A percentile compares a stretch with the other conserved stretches of the same genome.
Evolutionary conservation across 768 basidiomycete species (phyloP).

Genomic region (Mycena latifolia): DNA sequence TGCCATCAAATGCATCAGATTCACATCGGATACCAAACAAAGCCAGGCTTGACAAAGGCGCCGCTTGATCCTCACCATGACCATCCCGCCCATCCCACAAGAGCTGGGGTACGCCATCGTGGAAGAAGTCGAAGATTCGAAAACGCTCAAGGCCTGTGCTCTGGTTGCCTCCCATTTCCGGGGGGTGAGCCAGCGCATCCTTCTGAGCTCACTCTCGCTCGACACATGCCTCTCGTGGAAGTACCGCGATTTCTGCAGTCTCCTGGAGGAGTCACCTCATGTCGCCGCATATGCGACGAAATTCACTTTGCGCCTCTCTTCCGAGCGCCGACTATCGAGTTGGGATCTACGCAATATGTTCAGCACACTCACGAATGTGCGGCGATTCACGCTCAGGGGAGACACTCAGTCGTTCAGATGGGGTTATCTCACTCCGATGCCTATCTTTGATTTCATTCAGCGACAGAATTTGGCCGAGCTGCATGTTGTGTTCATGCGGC

Average conservation of each 20-base stretch:
- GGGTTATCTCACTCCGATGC: background rate
- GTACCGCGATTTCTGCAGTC: background rate
- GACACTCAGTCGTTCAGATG: background rate
- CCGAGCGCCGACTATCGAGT: background rate
- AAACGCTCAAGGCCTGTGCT: background rate
- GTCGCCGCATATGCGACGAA: background rate
- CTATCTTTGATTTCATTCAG: background rate
- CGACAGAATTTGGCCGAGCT: background rate
- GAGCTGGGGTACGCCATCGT: too few relatives aligned
- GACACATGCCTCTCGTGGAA: background rate
- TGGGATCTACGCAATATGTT: background rate
- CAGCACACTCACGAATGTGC: background rate
- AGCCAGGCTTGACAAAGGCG: too few relatives aligned
- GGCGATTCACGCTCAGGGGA: background rate
- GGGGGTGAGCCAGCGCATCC: background rate
- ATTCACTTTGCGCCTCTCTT: background rate
- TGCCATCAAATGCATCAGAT: too few relatives aligned
- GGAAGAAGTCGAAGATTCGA: background rate
- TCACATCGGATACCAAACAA: too few relatives aligned
- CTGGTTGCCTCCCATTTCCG: background rate
- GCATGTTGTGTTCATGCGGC: background rate
- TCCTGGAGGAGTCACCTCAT: background rate
- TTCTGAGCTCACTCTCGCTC: background rate
- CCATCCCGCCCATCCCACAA: too few relatives aligned
- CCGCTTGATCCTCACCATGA: too few relatives aligned